phyloP scores from a whole-genome alignment of 495 filamentous ascomycete species.

The Hypomontagnella monticulosa region DNA sequence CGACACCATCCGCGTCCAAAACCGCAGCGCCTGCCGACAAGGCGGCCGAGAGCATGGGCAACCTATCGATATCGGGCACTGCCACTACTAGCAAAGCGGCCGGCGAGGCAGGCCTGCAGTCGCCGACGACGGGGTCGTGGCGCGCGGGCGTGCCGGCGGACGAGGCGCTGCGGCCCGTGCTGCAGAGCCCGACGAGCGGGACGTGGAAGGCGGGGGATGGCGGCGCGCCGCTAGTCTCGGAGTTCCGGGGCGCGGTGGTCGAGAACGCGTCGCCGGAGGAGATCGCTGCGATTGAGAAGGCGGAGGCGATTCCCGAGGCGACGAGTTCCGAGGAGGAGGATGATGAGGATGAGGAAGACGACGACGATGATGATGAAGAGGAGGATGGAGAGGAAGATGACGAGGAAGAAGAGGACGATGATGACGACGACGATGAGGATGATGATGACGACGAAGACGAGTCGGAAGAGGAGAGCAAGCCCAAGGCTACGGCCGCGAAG shows the following conservation, averaged over 20 bases:
- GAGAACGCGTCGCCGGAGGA: slow-evolving; percentile 46
- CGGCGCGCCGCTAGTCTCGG: slow-evolving; percentile 45
- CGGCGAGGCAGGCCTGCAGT: slow-evolving; percentile 45
- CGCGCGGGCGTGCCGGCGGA: slow-evolving; percentile 26
- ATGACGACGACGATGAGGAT: slow-evolving; percentile 41
- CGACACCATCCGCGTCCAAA: not conserved
- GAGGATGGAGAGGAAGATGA: slow-evolving; percentile 41
- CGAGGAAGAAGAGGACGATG: slow-evolving; percentile 40
- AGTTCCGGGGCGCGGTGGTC: slow-evolving; percentile 45
- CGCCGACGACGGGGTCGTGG: slow-evolving; percentile 51
- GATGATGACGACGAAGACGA: slow-evolving; percentile 34
- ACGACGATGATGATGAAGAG: slow-evolving; percentile 35
- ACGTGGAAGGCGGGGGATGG: slow-evolving; percentile 57
- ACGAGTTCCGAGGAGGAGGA: slow-evolving; percentile 37
- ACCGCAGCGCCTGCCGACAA: slow-evolving; percentile 7
- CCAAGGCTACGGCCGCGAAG: slow-evolving; percentile 10
- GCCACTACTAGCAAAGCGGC: slow-evolving; percentile 1
- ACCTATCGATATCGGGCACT: slow-evolving; percentile 22
- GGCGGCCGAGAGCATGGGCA: slow-evolving; percentile 16
- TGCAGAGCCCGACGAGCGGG: slow-evolving; percentile 58
- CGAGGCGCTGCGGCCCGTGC: slow-evolving; percentile 27
- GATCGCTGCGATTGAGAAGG: slow-evolving; percentile 52
- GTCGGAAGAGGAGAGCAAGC: slow-evolving; percentile 28
- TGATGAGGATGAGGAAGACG: slow-evolving; percentile 30
- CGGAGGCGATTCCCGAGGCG: slow-evolving; percentile 51